phyloP scores from a whole-genome alignment of 805 yeast genomes.

The Ogataea glucozyma region DNA sequence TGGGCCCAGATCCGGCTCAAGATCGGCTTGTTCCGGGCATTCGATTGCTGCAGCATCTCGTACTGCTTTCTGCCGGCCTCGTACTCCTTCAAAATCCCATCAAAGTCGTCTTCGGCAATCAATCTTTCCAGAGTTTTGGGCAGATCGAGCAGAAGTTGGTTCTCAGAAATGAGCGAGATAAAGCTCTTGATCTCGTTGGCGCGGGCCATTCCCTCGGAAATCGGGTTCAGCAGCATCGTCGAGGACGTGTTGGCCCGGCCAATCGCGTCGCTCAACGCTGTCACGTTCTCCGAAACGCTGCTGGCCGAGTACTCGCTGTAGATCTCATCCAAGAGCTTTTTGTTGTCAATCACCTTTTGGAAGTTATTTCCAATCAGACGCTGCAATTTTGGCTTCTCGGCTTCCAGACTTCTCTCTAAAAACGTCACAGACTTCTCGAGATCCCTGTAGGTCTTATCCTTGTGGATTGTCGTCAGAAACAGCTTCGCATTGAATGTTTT shows the following conservation, averaged over 20 bases:
- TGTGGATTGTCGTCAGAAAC: slow-evolving; percentile 57
- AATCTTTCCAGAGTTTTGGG: slow-evolving; percentile 49
- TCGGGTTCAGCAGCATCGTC: slow-evolving; percentile 57
- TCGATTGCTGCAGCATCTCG: slow-evolving; percentile 8
- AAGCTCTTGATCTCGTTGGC: slow-evolving; percentile 52
- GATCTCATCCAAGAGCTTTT: slow-evolving; percentile 62
- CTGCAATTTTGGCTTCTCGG: slow-evolving; percentile 51
- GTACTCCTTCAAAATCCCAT: slow-evolving; percentile 57
- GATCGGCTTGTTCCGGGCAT: slow-evolving; percentile 31
- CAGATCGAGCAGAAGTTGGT: slow-evolving; percentile 55
- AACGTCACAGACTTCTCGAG: slow-evolving; percentile 47
- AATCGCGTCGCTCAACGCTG: slow-evolving; percentile 38
- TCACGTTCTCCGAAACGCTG: slow-evolving; percentile 22
- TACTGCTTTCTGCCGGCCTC: slow-evolving; percentile 42
- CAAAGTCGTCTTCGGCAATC: slow-evolving; percentile 54
- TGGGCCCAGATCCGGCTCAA: slow-evolving; percentile 56
- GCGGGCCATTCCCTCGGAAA: slow-evolving; percentile 50
- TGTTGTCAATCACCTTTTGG: slow-evolving; percentile 62
- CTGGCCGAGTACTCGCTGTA: slow-evolving; percentile 49
- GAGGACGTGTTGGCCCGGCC: slow-evolving; percentile 51
- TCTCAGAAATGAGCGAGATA: slow-evolving; percentile 50
- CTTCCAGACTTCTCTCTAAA: slow-evolving; percentile 49
- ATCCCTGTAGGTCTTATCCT: slow-evolving; percentile 53
- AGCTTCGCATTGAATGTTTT: slow-evolving; percentile 58
- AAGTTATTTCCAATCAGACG: slow-evolving; percentile 58